Evolutionary conservation across 129 eudicot genomes (phyloP), one percentile per base, ranked within the genome.

Genomic region (Erigeron canadensis): DNA sequence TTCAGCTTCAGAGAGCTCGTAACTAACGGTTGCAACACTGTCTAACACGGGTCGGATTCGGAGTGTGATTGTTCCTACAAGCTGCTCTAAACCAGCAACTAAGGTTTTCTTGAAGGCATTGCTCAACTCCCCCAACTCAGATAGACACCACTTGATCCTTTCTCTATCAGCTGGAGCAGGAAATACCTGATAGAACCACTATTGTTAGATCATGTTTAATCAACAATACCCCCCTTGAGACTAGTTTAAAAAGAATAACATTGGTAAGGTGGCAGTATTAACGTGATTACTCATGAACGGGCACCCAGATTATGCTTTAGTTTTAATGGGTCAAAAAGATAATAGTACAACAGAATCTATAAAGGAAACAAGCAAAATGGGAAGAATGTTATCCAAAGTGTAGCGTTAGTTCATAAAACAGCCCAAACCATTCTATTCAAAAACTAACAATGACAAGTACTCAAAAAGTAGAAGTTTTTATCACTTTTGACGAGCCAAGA

Each of bases 121-220:
- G 83, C 90, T 91, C 87, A 76, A 82, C 59, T 91, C 97, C 11
- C 84, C 94, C 48, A 91, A 69, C 67, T 88, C 95, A 4, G 97
- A 84, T 60, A 91, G 50, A 78, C 97, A 91, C 10, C 92, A 91
- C 51, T 88, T 91, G 18, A 88, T 65, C 76, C 89, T 81, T 77
- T 91, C 97, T 74, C 95, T 85, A 44, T 91, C 97, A 46, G 79
- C 85, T 47, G 97, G 84, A 58, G 95, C 84, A 17, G 90, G 85
- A 74, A 87, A 91, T 65, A 77, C 95, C 97, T 91, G 79, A 76
- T 8, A 47, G 40, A 65, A 22, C 12, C 23, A 59, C 16, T 37
- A 3, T 56, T 70, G 19, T 56, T 62, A 73, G 44, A 72, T 48
- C n/a, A 5, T 15, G 3, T 15, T 22, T 38, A n/a, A n/a, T n/a